Base-by-base conservation (phyloP, 106 monocot genomes). In the Posidonia australis region DNA sequence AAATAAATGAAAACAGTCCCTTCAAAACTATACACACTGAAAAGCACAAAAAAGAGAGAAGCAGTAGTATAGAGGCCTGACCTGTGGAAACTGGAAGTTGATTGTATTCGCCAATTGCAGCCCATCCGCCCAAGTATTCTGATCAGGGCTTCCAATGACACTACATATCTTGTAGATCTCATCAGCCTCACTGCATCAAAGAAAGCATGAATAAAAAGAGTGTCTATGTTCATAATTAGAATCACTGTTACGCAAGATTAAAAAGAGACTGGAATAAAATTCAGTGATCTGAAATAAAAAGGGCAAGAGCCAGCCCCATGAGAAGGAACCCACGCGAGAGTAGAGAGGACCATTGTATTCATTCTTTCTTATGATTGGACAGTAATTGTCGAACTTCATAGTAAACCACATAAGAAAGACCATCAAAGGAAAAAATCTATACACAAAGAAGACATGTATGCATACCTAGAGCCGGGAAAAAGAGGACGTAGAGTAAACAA, bases 401-500 rank as follows among this genome's bases (percentile, higher is more conserved):
- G 13, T 45, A 45, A 45, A 7, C 0, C 13, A 45, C 13, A 45
- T 52, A 52, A 52, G 16, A 5, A 19, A 59, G 30, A 21, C 23
- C 20, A 21, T 22, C 20, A 10, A 54, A 22, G 23, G 10, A 6
- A 54, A 23, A 12, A 19, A 22, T 51, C 9, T 22, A 54, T 54
- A 22, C 20, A 23, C 11, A 54, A 1, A 23, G 47, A 69, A 57
- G 5, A n/a, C 46, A 61, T 36, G 4, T 1, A n/a, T 6, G 29
- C 26, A 28, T 79, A 99, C 98, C 80, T 91, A 70, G 77, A 70
- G 42, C 98, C 98, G 85, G 98, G 98, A 71, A 99, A 99, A 77
- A 99, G 98, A 74, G 98, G 98, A 26, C 76, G 80, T 28, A 91
- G 82, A 14, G 85, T 88, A 55, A 99, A 85, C 58, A 99, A 79